Evolutionary conservation across 75 land plant species (phyloP), one percentile per base, ranked within the genome.

Genomic region (Larix kaempferi): DNA sequence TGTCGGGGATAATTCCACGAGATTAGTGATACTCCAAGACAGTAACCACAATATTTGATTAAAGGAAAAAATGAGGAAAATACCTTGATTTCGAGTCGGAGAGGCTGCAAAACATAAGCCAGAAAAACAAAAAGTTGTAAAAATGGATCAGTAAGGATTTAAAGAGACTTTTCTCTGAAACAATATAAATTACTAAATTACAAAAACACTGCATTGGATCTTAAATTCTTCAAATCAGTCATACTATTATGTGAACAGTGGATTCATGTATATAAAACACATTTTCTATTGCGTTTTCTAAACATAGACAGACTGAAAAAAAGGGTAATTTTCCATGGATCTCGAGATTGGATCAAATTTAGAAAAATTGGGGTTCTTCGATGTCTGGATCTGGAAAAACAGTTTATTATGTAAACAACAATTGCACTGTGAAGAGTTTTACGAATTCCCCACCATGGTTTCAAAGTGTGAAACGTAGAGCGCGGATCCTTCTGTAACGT

Each of bases 11-110:
- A 49, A 49, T 49, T 49, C 54, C 2, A 49, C 54, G 13, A 10
- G 54, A 11, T 10, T 49, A 11, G 54, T 49, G 54, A 49, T 6
- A 44, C 54, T 49, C 25, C 19, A 41, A 69, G 41, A 21, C 49
- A 69, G 10, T 10, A 21, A 19, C 33, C 19, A 11, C 8, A 21
- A 66, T 55, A 15, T 8, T 5, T 41, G 4, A 52, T 35, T 7
- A 25, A 56, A 67, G 29, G 29, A n/a, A 29, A 80, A 55, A 15
- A 69, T n/a, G 17, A 65, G 33, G 8, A 55, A 25, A n/a, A 35
- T 88, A 89, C 93, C 93, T 91, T 91, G 84, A 91, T 91, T 73
- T 89, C 93, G 10, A 91, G 84, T 60, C 89, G 80, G 61, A 91
- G 88, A 64, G 92, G 92, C 92, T 89, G 89, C 78, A 71, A 0